Evolutionary conservation across 371 early-diverging fungal species (phyloP), one percentile per base, ranked within the genome.

Genomic region (Mucor lusitanicus): DNA sequence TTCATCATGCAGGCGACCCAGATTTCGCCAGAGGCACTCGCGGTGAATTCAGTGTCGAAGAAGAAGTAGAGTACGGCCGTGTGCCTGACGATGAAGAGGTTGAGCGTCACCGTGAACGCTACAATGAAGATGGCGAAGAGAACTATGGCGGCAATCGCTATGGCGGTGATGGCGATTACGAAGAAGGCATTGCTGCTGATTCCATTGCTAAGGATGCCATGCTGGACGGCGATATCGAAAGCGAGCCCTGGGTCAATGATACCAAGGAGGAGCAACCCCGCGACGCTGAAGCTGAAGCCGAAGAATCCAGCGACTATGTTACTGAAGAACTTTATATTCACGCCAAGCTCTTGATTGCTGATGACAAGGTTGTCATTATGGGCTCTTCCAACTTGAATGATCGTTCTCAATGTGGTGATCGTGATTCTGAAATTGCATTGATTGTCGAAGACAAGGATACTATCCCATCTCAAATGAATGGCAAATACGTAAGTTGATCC

Each of bases 321-420:
- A 90, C 92, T 6, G 96, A 97, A 80, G 91, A 93, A 69, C 84
- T 95, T 28, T 97, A 97, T 70, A 89, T 97, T 54, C 98, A 97
- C 80, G 90, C 92, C 68, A 97, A 97, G 72, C 77, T 96, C 37
- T 85, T 97, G 82, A 95, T 97, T 70, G 92, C 93, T 21, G 98
- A 97, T 76, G 94, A 91, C 81, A 75, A 66, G 65, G 80, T 83
- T 37, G 91, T 92, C 40, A 86, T 97, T 58, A 88, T 93, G 81
- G 98, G 98, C 23, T 93, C 94, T 21, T 93, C 96, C 63, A 97
- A 97, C 78, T 82, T 97, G 71, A 98, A 98, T 77, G 95, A 95
- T 77, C 92, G 98, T 11, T 94, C 95, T 5, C 91, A 94, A 81
- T 78, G 89, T 48, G 98, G 98, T 59, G 87, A 88, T 72, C 92